A percentile compares a stretch with the other conserved stretches of the same genome.
phyloP scores from a whole-genome alignment of 305 asterid genomes.

The Fraxinus floribunda region DNA sequence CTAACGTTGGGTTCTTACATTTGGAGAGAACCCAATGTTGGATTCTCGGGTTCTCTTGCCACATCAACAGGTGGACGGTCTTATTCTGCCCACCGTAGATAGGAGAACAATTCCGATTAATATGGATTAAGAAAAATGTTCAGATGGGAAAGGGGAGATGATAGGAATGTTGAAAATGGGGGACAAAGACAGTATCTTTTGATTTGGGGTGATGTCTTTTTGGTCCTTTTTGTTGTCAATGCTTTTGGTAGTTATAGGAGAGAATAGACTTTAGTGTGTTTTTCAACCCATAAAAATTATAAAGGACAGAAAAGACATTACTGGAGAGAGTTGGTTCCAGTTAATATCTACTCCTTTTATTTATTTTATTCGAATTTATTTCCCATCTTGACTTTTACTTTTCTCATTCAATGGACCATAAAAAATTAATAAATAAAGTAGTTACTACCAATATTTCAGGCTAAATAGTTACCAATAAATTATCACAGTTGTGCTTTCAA shows the following conservation, averaged over 20 bases:
- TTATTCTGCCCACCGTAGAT: too few species aligned
- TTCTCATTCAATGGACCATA: background rate
- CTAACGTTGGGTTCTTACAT: too few species aligned
- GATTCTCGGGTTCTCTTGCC: too few species aligned
- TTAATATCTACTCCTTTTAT: conserved; percentile 32
- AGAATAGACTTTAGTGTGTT: conserved; percentile 34
- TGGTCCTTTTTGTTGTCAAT: conserved; percentile 28
- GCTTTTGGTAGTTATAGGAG: conserved; percentile 38
- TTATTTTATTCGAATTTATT: background rate
- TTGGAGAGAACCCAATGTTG: too few species aligned
- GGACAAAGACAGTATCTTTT: conserved; percentile 50
- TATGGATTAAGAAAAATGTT: conserved; percentile 16
- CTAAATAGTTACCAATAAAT: too few species aligned
- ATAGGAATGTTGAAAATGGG: conserved; percentile 41
- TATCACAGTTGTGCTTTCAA: background rate
- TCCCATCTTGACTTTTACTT: background rate
- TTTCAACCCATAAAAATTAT: conserved; percentile 38
- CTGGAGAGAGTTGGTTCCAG: conserved; percentile 50
- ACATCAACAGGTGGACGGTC: too few species aligned
- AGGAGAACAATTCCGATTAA: background rate
- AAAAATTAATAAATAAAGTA: background rate
- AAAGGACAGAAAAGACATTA: conserved; percentile 28
- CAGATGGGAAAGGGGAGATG: conserved; percentile 23
- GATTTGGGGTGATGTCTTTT: conserved; percentile 40
- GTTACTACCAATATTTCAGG: background rate